phyloP scores from a whole-genome alignment of 306 rosid species.

The Prunus campanulata region DNA sequence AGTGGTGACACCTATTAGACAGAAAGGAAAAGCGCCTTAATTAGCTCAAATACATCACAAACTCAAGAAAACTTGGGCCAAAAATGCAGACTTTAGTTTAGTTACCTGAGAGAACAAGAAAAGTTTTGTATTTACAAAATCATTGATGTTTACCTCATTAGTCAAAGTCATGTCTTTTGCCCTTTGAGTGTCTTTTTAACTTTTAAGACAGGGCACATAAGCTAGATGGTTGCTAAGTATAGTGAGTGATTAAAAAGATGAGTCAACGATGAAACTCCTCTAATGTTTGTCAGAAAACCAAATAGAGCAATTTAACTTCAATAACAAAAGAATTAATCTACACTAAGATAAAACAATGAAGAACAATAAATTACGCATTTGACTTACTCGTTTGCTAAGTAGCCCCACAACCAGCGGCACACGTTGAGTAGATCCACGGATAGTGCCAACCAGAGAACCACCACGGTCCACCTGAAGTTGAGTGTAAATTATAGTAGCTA shows the following conservation, averaged over 20 bases:
- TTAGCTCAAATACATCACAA: neutral
- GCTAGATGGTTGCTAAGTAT: too few species aligned
- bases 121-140: constrained; percentile 36
- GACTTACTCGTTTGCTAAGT: constrained; percentile 70
- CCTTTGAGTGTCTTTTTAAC: too few species aligned
- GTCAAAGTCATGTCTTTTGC: too few species aligned
- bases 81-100: neutral
- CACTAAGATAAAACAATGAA: too few species aligned
- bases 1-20: neutral
- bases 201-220: too few species aligned
- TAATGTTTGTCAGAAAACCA: too few species aligned
- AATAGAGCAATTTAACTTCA: too few species aligned
- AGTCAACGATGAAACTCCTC: too few species aligned
- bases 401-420: constrained; percentile 95
- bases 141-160: too few species aligned
- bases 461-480: constrained; percentile 62
- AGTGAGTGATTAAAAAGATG: too few species aligned
- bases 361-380: too few species aligned
- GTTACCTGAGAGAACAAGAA: constrained; percentile 80
- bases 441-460: constrained; percentile 94
- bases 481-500: constrained; percentile 6
- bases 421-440: constrained; percentile 83
- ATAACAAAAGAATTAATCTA: too few species aligned
- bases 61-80: neutral
- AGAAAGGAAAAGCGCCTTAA: neutral